These are phyloP conservation scores for Epichloe scottii DNA, from an alignment of 2,329 filamentous ascomycete species.

Conservation along the genomic window DNA sequence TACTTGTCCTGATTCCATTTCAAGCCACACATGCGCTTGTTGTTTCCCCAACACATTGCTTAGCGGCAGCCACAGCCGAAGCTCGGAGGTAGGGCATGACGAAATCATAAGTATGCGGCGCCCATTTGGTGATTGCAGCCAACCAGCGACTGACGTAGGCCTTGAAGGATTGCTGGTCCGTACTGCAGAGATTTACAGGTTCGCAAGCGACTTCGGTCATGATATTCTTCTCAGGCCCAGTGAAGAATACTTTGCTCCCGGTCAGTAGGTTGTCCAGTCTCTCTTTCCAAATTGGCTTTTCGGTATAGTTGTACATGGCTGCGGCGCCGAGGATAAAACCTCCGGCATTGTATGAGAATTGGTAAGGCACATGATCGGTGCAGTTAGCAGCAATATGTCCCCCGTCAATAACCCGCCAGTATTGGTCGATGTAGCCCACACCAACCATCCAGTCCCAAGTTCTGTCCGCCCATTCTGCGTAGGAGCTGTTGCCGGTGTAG, in stretches of 20 bases:
- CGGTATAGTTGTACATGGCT: constrained; percentile 54
- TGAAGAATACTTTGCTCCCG: constrained; percentile 42
- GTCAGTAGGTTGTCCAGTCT: constrained; percentile 45
- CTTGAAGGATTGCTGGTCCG: constrained; percentile 52
- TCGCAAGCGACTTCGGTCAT: constrained; percentile 59
- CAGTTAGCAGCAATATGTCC: constrained; percentile 45
- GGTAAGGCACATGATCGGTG: constrained; percentile 42
- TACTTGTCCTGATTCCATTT: constrained; percentile 45
- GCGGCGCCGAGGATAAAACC: constrained; percentile 53
- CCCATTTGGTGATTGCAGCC: constrained; percentile 49
- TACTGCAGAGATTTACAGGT: constrained; percentile 44
- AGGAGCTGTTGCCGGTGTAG: constrained; percentile 67
- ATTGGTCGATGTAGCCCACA: constrained; percentile 44
- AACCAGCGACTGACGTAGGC: constrained; percentile 51
- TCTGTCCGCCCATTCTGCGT: constrained; percentile 63
- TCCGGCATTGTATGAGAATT: constrained; percentile 60
- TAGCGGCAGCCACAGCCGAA: constrained; percentile 44
- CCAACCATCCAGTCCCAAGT: constrained; percentile 57
- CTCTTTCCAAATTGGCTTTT: constrained; percentile 40
- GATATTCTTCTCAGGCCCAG: constrained; percentile 35
- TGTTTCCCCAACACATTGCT: constrained; percentile 45
- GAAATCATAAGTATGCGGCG: constrained; percentile 40
- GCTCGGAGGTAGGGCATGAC: constrained; percentile 41
- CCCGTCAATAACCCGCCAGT: constrained; percentile 52
- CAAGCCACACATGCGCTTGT: constrained; percentile 46